These are phyloP conservation scores for Acrocalymma vagum DNA, from an alignment of 2,329 filamentous ascomycete species.

Conservation along the genomic window DNA sequence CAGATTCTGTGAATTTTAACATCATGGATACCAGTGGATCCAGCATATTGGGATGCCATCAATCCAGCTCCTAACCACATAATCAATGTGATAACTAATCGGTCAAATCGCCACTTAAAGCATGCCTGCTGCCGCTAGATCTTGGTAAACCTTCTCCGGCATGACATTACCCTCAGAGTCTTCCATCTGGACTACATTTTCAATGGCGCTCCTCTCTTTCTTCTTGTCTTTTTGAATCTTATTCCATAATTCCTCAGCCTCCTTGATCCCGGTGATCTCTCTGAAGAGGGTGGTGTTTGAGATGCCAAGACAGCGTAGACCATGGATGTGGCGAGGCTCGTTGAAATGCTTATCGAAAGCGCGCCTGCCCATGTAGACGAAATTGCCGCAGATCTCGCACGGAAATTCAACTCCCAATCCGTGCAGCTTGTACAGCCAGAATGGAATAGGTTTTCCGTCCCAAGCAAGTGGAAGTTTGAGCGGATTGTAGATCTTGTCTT, in stretches of 20 bases:
- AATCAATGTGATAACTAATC: too few relatives aligned
- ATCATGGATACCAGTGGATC: too few relatives aligned
- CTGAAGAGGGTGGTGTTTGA: conserved; percentile 90
- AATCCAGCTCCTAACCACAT: too few relatives aligned
- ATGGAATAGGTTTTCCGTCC: conserved; percentile 99
- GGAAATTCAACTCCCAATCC: conserved; percentile 93
- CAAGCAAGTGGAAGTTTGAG: conserved; percentile 94
- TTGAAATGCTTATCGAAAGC: conserved; percentile 99
- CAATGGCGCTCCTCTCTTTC: conserved; percentile 76
- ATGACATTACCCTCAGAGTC: conserved; percentile 97
- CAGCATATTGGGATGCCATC: too few relatives aligned
- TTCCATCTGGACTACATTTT: conserved; percentile 97
- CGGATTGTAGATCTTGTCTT: conserved; percentile 95
- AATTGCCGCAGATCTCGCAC: conserved; percentile 97
- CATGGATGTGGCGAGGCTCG: conserved; percentile 90
- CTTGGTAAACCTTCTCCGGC: conserved; percentile 98
- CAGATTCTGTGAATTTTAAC: too few relatives aligned
- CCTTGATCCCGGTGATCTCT: conserved; percentile 91
- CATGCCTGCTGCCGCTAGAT: conserved; percentile 91
- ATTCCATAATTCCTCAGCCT: conserved; percentile 88
- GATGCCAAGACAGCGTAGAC: conserved; percentile 91
- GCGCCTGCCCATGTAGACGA: conserved; percentile 96
- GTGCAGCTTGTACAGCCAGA: conserved; percentile 98
- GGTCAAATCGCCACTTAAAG: too few relatives aligned
- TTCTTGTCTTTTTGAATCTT: conserved; percentile 90